phyloP scores from a whole-genome alignment of 805 yeast genomes.

The Myxozyma geophila region DNA sequence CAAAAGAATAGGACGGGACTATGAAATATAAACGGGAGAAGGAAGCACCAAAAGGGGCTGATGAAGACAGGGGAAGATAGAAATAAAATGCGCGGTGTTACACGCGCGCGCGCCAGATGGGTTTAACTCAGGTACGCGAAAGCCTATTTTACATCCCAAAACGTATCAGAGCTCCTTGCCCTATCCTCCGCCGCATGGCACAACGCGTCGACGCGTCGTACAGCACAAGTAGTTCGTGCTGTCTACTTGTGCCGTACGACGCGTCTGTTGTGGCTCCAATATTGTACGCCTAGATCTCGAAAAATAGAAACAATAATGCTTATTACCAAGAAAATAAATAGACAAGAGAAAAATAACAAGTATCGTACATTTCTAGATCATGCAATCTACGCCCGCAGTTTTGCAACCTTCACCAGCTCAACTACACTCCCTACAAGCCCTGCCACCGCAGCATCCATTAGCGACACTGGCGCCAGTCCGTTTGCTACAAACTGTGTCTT shows the following conservation, averaged over 20 bases:
- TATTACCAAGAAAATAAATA: not conserved
- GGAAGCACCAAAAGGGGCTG: not conserved
- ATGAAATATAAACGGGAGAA: not conserved
- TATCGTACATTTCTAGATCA: conserved; percentile 1
- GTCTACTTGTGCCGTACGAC: too few species aligned
- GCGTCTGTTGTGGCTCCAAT: not conserved
- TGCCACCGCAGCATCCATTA: conserved; percentile 31
- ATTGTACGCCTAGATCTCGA: not conserved
- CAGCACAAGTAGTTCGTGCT: not conserved
- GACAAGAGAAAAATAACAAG: not conserved
- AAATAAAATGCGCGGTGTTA: too few species aligned
- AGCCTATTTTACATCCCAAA: not conserved
- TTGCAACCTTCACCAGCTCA: conserved; percentile 19
- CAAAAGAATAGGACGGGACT: not conserved
- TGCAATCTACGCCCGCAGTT: not conserved
- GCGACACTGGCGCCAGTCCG: conserved; percentile 26
- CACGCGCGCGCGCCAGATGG: too few species aligned
- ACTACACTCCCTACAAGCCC: conserved; percentile 21
- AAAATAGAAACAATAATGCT: not conserved
- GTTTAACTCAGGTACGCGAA: conserved; percentile 4
- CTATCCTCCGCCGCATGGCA: not conserved
- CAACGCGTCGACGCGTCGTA: conserved; percentile 3
- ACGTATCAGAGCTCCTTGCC: not conserved
- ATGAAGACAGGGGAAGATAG: too few species aligned
- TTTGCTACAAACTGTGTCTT: conserved; percentile 18